Conservation (phyloP, 2,329 filamentous ascomycete species). For the Ophiosphaerella herpotricha region DNA sequence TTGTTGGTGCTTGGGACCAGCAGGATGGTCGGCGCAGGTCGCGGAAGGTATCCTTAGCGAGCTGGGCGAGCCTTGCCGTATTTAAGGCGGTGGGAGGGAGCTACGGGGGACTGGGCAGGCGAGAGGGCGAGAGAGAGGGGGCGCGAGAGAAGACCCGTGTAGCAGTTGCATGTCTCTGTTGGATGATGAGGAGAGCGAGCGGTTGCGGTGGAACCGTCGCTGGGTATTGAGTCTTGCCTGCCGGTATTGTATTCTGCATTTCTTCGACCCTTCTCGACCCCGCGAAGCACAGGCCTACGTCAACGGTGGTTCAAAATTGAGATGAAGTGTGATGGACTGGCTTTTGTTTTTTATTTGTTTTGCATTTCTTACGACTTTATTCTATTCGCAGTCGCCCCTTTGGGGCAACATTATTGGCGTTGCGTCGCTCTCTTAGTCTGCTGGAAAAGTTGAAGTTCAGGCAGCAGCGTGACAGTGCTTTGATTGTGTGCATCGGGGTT, state of each 20-base stretch:
- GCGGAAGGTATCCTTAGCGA: constrained; percentile 36
- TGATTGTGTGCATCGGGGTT: too few species aligned
- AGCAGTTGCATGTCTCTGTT: constrained; percentile 11
- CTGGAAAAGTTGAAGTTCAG: background rate
- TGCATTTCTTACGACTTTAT: too few species aligned
- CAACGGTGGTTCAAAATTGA: too few species aligned
- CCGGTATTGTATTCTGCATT: too few species aligned
- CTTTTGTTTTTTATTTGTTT: too few species aligned
- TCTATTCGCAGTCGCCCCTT: too few species aligned
- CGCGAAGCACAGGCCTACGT: background rate
- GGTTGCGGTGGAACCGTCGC: constrained; percentile 12
- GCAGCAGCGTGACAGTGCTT: background rate
- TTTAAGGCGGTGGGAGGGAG: constrained; percentile 16
- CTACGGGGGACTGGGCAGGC: constrained; percentile 4
- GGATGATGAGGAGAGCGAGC: constrained; percentile 2
- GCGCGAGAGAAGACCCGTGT: background rate
- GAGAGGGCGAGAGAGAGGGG: too few species aligned
- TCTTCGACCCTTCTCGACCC: background rate
- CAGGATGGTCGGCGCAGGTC: constrained; percentile 21
- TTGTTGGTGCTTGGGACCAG: constrained; percentile 8
- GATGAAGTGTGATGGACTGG: too few species aligned
- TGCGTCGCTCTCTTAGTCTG: too few species aligned
- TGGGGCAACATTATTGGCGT: too few species aligned
- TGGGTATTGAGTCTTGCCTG: too few species aligned
- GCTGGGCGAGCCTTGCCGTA: constrained; percentile 34